phyloP scores from a whole-genome alignment of 192 early-diverging fungal species.

The Coemansia sp. region DNA sequence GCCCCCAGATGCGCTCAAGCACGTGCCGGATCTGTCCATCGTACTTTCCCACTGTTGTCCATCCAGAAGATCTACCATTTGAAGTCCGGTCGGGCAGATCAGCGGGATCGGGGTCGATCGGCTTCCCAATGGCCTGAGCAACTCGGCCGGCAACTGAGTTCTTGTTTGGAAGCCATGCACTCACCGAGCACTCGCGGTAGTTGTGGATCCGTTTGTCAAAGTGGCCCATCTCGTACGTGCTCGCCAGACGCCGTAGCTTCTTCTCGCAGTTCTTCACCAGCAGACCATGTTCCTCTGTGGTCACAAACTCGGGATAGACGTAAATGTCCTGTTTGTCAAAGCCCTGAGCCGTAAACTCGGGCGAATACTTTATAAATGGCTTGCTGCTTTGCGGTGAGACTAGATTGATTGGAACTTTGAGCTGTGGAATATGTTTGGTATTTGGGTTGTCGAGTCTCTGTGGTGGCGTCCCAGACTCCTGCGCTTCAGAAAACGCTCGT shows the following conservation, averaged over 20 bases:
- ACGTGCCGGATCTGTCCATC: slow-evolving; percentile 56
- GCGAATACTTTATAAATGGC: slow-evolving; percentile 29
- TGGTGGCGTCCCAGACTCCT: slow-evolving; percentile 10
- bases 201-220: slow-evolving; percentile 77
- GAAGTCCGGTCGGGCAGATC: slow-evolving; percentile 36
- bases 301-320: slow-evolving; percentile 46
- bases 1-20: slow-evolving; percentile 58
- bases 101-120: slow-evolving; percentile 29
- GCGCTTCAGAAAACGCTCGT: slow-evolving; percentile 9
- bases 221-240: slow-evolving; percentile 68
- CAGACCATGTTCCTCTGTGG: slow-evolving; percentile 39
- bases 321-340: slow-evolving; percentile 34
- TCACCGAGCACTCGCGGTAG: slow-evolving; percentile 69
- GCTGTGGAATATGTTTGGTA: slow-evolving; percentile 31
- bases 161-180: slow-evolving; percentile 58
- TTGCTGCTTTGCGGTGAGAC: slow-evolving; percentile 18
- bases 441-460: slow-evolving; percentile 22
- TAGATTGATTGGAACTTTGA: slow-evolving; percentile 17
- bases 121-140: slow-evolving; percentile 23
- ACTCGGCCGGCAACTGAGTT: slow-evolving; percentile 29
- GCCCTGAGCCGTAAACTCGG: slow-evolving; percentile 19
- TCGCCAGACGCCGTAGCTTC: slow-evolving; percentile 57
- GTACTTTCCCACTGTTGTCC: slow-evolving; percentile 50
- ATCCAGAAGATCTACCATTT: slow-evolving; percentile 35
- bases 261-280: slow-evolving; percentile 46